Percentiles rank a stretch among this genome's conserved stretches.
These are phyloP conservation scores for Capronia coronata DNA, from an alignment of 2,329 filamentous ascomycete species.

Conservation along the genomic window DNA sequence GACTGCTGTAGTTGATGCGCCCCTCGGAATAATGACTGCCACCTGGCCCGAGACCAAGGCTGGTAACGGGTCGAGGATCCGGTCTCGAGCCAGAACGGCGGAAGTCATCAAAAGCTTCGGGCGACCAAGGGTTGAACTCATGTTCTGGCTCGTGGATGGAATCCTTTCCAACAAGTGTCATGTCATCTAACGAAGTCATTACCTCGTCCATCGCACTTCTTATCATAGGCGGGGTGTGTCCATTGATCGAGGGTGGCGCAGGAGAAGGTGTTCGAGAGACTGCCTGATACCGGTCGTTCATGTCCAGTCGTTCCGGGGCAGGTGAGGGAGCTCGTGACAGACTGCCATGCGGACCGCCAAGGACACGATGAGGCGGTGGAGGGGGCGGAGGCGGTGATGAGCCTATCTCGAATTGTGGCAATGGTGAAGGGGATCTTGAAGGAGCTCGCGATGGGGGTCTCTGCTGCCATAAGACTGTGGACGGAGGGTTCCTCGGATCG, in stretches of 20 bases:
- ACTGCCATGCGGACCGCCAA: slow-evolving; percentile 40
- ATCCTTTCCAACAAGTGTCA: slow-evolving; percentile 57
- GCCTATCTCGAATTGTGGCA: slow-evolving; percentile 43
- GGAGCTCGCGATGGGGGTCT: slow-evolving; percentile 33
- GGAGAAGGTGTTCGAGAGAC: slow-evolving; percentile 55
- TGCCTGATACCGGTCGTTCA: slow-evolving; percentile 45
- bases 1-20: slow-evolving; percentile 51
- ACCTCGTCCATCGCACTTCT: slow-evolving; percentile 97
- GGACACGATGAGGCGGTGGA: slow-evolving; percentile 68
- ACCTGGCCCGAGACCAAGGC: slow-evolving; percentile 60
- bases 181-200: slow-evolving; percentile 86
- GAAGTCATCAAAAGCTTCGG: slow-evolving; percentile 68
- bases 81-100: slow-evolving; percentile 33
- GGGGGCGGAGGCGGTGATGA: slow-evolving; percentile 72
- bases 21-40: slow-evolving; percentile 46
- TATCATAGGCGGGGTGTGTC: slow-evolving; percentile 81
- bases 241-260: slow-evolving; percentile 59
- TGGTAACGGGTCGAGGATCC: slow-evolving; percentile 59
- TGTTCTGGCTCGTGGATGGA: slow-evolving; percentile 46
- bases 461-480: slow-evolving; percentile 36
- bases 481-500: slow-evolving; percentile 33
- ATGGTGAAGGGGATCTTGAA: slow-evolving; percentile 31
- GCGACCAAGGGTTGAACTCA: slow-evolving; percentile 74
- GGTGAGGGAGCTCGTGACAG: slow-evolving; percentile 44
- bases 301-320: slow-evolving; percentile 30